Percentiles rank a stretch among this genome's conserved stretches.
Evolutionary conservation across 495 filamentous ascomycete genomes (phyloP).

Genomic region (Trichoderma reesei): DNA sequence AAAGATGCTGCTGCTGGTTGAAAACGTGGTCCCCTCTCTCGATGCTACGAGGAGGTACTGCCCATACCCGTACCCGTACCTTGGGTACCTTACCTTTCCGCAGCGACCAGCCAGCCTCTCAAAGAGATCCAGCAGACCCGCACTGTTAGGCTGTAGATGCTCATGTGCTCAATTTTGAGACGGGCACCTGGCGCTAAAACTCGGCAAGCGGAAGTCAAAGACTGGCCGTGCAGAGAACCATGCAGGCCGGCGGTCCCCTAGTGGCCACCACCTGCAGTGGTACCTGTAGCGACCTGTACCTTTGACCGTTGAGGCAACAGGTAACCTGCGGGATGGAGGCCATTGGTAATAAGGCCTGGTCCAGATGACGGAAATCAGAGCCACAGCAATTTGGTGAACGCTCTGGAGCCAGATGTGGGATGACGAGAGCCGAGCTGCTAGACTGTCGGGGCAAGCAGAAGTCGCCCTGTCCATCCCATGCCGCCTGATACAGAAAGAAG

Average conservation of each 20-base stretch:
- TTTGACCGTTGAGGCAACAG: no score
- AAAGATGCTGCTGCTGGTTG: no score
- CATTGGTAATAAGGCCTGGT: background rate
- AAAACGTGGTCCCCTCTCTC: no score
- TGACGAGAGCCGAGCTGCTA: conserved; percentile 3
- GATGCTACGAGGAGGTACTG: no score
- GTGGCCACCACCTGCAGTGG: background rate
- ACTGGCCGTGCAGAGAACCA: conserved; percentile 5
- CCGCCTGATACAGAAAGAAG: background rate
- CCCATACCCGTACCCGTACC: no score
- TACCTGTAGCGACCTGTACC: background rate
- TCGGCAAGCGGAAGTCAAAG: conserved; percentile 12
- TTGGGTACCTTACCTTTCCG: no score
- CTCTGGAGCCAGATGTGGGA: background rate
- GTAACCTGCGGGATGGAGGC: background rate
- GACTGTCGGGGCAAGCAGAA: background rate
- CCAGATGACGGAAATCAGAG: background rate
- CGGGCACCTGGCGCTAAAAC: conserved; percentile 12
- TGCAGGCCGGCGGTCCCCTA: background rate
- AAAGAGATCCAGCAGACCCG: conserved; percentile 2
- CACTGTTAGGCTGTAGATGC: conserved; percentile 7
- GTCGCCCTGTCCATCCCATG: background rate
- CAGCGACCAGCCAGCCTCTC: background rate
- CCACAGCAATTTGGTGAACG: background rate
- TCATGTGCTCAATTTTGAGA: conserved; percentile 12